Evolutionary conservation across 2,329 filamentous ascomycete genomes (phyloP).

Genomic region (Amesomyces nigricolor): DNA sequence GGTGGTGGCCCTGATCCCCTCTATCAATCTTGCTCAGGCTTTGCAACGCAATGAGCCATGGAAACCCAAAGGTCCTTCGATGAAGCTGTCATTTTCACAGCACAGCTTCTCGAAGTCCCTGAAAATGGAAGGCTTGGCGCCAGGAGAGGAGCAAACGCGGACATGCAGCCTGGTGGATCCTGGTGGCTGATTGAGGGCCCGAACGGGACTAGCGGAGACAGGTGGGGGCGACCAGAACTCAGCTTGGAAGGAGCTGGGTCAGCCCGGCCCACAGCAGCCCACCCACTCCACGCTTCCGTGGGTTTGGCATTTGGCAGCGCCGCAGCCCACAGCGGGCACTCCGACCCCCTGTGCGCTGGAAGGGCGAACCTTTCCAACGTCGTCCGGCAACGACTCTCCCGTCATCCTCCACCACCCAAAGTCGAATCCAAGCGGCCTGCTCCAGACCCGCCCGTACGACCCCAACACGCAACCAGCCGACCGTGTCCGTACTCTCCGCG

Average conservation of each 20-base stretch:
- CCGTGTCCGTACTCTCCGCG: not conserved
- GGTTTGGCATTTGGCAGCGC: constrained; percentile 1
- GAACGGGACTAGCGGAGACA: constrained; percentile 7
- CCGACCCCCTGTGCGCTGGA: not conserved
- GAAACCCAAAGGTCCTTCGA: not conserved
- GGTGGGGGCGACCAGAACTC: constrained; percentile 11
- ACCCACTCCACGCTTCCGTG: constrained; percentile 11
- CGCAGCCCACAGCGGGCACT: not conserved
- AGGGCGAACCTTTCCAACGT: not conserved
- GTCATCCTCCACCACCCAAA: not conserved
- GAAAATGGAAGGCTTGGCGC: not conserved
- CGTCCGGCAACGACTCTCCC: not conserved
- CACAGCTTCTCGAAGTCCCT: not conserved
- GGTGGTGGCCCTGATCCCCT: too few species aligned
- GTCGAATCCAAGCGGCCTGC: not conserved
- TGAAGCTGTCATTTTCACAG: not conserved
- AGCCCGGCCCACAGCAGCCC: constrained; percentile 18
- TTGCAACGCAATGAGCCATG: too few species aligned
- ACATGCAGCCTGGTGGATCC: constrained; percentile 6
- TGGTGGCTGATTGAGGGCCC: constrained; percentile 6
- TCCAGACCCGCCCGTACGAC: not conserved
- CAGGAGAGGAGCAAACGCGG: constrained; percentile 1
- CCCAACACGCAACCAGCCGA: not conserved
- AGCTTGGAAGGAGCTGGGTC: constrained; percentile 22
- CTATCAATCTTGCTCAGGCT: too few species aligned